These are phyloP conservation scores for Clitocybe nebularis DNA, from an alignment of 1,284 basidiomycete species.

Conservation along the genomic window DNA sequence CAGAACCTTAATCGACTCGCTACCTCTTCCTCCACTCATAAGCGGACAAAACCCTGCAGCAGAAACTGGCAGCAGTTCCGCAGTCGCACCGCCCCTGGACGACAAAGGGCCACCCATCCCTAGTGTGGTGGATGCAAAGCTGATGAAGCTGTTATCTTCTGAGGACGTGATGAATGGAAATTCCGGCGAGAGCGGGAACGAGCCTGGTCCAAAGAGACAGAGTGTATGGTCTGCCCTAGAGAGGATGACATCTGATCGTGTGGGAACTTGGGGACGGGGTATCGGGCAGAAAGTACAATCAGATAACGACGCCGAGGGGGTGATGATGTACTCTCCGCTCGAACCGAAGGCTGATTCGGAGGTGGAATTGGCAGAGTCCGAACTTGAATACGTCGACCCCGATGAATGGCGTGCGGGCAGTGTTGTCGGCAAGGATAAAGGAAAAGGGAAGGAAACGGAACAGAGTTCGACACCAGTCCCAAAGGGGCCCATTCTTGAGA, in stretches of 20 bases:
- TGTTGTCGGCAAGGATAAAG: conserved; percentile 8
- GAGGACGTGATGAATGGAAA: conserved; percentile 53
- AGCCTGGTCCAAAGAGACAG: conserved; percentile 35
- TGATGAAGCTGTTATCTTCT: conserved; percentile 47
- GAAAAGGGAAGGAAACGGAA: conserved; percentile 12
- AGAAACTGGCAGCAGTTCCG: neutral
- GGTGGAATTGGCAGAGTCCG: conserved; percentile 64
- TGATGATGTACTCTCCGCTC: conserved; percentile 74
- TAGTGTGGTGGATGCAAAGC: conserved; percentile 37
- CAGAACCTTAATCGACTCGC: conserved; percentile 34
- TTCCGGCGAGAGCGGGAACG: conserved; percentile 2
- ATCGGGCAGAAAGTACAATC: conserved; percentile 13
- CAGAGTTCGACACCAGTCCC: conserved; percentile 7
- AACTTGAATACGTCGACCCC: conserved; percentile 42
- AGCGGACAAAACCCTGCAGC: conserved; percentile 6
- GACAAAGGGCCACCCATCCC: conserved; percentile 29
- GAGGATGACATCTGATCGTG: conserved; percentile 33
- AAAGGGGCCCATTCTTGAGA: conserved; percentile 16
- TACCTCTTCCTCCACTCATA: conserved; percentile 24
- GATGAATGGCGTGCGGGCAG: conserved; percentile 21
- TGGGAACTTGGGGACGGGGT: conserved; percentile 13
- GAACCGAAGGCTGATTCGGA: conserved; percentile 56
- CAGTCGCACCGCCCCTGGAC: conserved; percentile 12
- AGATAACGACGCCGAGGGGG: conserved; percentile 36
- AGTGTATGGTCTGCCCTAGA: conserved; percentile 61